Conservation (phyloP, 495 filamentous ascomycete species). For the Talaromyces borbonicus region DNA sequence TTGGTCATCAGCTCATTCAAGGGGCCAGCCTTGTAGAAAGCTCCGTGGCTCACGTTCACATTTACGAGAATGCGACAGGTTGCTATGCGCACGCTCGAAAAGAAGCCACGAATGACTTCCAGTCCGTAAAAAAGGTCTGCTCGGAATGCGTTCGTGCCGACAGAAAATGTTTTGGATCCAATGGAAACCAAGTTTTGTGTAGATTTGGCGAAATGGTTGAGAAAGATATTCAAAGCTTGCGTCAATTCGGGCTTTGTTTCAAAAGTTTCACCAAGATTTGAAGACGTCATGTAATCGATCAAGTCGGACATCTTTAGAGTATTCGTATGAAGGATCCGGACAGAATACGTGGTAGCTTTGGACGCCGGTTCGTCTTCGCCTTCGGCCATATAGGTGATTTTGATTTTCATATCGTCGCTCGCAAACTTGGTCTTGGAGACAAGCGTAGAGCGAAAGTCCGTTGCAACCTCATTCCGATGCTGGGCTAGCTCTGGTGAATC, state of each 20-base stretch:
- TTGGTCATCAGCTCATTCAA: constrained; percentile 17
- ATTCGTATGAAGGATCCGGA: constrained; percentile 21
- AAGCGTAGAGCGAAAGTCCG: neutral
- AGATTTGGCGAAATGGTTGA: constrained; percentile 31
- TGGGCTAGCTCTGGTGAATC: neutral
- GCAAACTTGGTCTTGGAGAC: neutral
- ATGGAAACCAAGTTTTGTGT: constrained; percentile 20
- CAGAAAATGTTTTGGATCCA: constrained; percentile 28
- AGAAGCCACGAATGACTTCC: constrained; percentile 52
- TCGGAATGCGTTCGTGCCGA: constrained; percentile 12
- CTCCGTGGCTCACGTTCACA: constrained; percentile 39
- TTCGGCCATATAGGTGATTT: constrained; percentile 20
- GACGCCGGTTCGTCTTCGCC: constrained; percentile 31
- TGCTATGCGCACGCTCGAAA: constrained; percentile 55
- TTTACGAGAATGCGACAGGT: constrained; percentile 57
- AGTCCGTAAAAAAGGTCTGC: constrained; percentile 30
- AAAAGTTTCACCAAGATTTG: constrained; percentile 30
- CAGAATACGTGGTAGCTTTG: constrained; percentile 19
- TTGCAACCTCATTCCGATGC: neutral
- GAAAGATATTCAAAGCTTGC: constrained; percentile 46
- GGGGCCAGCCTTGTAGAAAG: constrained; percentile 28
- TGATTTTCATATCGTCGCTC: neutral
- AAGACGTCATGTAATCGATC: constrained; percentile 43
- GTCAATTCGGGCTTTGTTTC: constrained; percentile 28
- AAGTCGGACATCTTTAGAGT: constrained; percentile 35